Conservation (phyloP, 352 stramenopile species). For the Thalassiosira ordinaria region DNA sequence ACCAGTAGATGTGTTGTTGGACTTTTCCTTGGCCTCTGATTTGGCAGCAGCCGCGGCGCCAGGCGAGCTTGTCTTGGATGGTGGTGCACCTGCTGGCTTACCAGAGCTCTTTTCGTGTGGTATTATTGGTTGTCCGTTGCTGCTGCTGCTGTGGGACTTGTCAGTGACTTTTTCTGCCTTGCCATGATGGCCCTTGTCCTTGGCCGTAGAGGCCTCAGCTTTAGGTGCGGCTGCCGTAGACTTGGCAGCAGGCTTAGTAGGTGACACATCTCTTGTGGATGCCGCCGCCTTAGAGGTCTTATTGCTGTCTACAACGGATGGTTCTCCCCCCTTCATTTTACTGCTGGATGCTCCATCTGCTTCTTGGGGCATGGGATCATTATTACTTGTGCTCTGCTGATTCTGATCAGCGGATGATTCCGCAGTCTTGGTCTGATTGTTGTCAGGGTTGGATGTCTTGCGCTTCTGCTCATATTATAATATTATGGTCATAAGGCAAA, state of each 20-base stretch:
- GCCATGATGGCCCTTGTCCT: no score
- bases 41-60: neutral
- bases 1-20: neutral
- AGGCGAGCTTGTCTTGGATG: slow-evolving; percentile 7
- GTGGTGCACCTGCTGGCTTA: neutral
- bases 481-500: neutral
- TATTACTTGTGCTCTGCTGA: neutral
- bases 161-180: no score
- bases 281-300: neutral
- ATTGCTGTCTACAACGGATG: neutral
- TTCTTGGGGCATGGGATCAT: no score
- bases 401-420: neutral
- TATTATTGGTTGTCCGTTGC: neutral
- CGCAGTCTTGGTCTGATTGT: neutral
- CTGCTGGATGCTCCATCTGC: neutral
- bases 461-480: slow-evolving; percentile 14
- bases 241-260: neutral
- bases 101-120: neutral
- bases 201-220: neutral
- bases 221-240: neutral
- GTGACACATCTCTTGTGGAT: no score
- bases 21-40: slow-evolving; percentile 4
- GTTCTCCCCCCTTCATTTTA: neutral
- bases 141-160: neutral
- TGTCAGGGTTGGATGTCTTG: slow-evolving; percentile 14